Percentiles rank a stretch among this genome's conserved stretches.
Evolutionary conservation across 2,329 filamentous ascomycete genomes (phyloP).

Genomic region (Madurella mycetomatis): DNA sequence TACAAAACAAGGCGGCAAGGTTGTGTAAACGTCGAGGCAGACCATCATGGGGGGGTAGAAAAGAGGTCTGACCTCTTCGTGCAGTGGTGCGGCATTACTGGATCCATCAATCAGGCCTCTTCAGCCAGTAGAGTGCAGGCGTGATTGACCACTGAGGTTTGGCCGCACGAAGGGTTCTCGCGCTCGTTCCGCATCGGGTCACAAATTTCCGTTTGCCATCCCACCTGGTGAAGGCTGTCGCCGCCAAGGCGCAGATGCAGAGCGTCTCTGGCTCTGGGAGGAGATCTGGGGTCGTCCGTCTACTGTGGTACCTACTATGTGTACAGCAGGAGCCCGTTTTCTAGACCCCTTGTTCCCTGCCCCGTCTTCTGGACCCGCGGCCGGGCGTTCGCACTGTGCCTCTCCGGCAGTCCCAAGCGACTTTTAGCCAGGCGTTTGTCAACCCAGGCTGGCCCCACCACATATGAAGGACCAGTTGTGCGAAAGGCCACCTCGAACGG

Average conservation of each 20-base stretch:
- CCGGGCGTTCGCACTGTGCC: conserved; percentile 8
- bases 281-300: no score
- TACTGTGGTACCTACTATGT: no score
- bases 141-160: conserved; percentile 9
- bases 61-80: neutral
- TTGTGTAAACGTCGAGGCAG: neutral
- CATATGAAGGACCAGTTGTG: conserved; percentile 10
- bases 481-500: conserved; percentile 13
- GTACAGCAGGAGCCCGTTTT: no score
- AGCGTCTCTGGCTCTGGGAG: no score
- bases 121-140: conserved; percentile 8
- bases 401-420: neutral
- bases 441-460: conserved; percentile 9
- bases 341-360: no score
- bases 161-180: conserved; percentile 9
- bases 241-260: no score
- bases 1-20: neutral
- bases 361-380: no score
- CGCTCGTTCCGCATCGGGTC: neutral
- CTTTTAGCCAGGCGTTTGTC: conserved; percentile 10
- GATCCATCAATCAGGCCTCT: conserved; percentile 14
- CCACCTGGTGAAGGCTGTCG: no score
- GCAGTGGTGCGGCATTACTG: conserved; percentile 17
- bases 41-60: no score
- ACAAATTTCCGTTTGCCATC: no score